Conservation (phyloP, 495 filamentous ascomycete species). For the Pseudomonodictys pantanalensis region DNA sequence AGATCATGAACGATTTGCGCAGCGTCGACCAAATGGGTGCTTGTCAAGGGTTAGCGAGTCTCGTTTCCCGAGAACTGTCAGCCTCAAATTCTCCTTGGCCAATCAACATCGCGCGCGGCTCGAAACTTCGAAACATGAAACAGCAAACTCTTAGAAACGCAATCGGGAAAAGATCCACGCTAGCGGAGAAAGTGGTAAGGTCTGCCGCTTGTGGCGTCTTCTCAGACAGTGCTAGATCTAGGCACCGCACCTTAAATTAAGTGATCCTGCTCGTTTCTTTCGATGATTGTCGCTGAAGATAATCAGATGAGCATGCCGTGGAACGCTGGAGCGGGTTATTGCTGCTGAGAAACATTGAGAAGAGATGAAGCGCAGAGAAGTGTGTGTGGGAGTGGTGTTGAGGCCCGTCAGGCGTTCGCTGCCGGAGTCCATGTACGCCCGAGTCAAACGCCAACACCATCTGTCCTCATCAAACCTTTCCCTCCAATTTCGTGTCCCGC, state of each 20-base stretch:
- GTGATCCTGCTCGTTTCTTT: no score
- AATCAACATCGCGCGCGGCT: constrained; percentile 1
- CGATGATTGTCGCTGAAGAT: no score
- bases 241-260: not conserved
- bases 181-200: not conserved
- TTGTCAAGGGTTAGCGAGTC: not conserved
- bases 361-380: no score
- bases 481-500: no score
- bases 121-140: constrained; percentile 21
- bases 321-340: no score
- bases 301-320: not conserved
- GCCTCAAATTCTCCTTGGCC: constrained; percentile 15
- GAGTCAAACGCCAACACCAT: no score
- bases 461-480: no score
- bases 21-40: not conserved
- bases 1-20: not conserved
- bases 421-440: no score
- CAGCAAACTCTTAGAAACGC: no score
- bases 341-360: no score
- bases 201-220: constrained; percentile 22
- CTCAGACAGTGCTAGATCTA: constrained; percentile 23
- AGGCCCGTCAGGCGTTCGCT: no score
- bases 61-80: constrained; percentile 13
- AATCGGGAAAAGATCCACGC: not conserved
- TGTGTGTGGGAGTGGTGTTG: no score